phyloP scores from a whole-genome alignment of 2,329 filamentous ascomycete species.

The Stenocarpella maydis region DNA sequence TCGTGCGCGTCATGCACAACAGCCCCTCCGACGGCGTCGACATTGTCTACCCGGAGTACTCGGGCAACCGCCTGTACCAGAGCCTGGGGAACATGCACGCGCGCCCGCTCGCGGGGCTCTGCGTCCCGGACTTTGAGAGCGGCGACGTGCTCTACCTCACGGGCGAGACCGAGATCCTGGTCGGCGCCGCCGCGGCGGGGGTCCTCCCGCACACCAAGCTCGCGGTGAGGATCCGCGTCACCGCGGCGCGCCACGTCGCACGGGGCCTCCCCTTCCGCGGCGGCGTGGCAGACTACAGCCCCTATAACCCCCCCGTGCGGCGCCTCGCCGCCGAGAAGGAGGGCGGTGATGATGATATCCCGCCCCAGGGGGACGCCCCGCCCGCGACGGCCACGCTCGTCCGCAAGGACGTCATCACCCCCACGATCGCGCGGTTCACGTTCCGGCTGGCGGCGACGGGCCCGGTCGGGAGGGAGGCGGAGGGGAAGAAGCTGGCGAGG shows the following conservation, averaged over 20 bases:
- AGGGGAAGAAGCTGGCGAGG: constrained; percentile 35
- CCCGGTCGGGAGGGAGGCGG: too few relatives aligned
- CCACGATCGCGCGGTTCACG: constrained; percentile 71
- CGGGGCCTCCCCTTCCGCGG: constrained; percentile 75
- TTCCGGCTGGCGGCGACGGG: constrained; percentile 48
- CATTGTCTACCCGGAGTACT: constrained; percentile 83
- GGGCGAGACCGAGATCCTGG: constrained; percentile 71
- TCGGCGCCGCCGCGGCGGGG: constrained; percentile 67
- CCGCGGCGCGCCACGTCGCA: constrained; percentile 67
- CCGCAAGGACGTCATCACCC: constrained; percentile 67
- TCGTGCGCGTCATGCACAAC: constrained; percentile 73
- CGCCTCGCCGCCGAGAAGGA: constrained; percentile 67
- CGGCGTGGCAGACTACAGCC: constrained; percentile 64
- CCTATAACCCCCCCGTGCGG: constrained; percentile 81
- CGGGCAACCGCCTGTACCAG: constrained; percentile 85
- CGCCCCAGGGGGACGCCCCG: constrained; percentile 11
- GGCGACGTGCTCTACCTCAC: constrained; percentile 80
- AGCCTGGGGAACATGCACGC: constrained; percentile 78
- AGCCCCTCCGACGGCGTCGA: constrained; percentile 51
- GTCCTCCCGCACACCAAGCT: constrained; percentile 76
- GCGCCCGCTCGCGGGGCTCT: constrained; percentile 73
- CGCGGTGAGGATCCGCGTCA: constrained; percentile 72
- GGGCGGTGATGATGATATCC: background rate
- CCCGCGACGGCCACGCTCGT: constrained; percentile 62
- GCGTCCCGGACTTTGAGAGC: constrained; percentile 77